Conservation (phyloP, 73 alveolate genomes). For the Symbiodinium natans region DNA sequence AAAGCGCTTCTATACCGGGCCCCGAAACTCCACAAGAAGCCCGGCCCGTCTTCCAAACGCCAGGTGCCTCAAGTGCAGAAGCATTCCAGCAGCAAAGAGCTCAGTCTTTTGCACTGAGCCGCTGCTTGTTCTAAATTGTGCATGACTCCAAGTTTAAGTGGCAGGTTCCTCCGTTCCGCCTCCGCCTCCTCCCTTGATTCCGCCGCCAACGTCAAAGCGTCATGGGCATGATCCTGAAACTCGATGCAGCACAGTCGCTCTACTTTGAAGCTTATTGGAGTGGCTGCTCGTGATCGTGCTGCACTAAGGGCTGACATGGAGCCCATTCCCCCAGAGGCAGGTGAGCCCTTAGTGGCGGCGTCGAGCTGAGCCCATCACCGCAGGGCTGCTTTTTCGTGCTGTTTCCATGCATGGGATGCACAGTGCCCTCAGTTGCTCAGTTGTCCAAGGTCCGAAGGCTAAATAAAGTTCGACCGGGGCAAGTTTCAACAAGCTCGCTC, state of each 20-base stretch:
- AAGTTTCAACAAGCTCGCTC: neutral
- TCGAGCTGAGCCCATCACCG: neutral
- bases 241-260: neutral
- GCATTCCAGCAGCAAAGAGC: neutral
- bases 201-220: conserved; percentile 16
- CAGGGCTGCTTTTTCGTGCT: neutral
- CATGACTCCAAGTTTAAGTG: no score
- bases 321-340: conserved; percentile 9
- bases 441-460: neutral
- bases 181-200: neutral
- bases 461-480: conserved; percentile 12
- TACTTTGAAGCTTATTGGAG: neutral
- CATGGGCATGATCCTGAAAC: neutral
- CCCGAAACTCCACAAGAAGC: no score
- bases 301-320: conserved; percentile 12
- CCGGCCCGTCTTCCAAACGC: no score
- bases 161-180: neutral
- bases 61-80: conserved; percentile 26
- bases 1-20: no score
- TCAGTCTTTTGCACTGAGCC: no score
- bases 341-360: conserved; percentile 6
- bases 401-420: neutral
- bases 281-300: neutral
- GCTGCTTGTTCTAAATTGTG: no score
- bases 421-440: neutral